Percentiles rank a stretch among this genome's conserved stretches.
These are phyloP conservation scores for Biscogniauxia sp. DNA, from an alignment of 2,329 filamentous ascomycete species.

Conservation along the genomic window DNA sequence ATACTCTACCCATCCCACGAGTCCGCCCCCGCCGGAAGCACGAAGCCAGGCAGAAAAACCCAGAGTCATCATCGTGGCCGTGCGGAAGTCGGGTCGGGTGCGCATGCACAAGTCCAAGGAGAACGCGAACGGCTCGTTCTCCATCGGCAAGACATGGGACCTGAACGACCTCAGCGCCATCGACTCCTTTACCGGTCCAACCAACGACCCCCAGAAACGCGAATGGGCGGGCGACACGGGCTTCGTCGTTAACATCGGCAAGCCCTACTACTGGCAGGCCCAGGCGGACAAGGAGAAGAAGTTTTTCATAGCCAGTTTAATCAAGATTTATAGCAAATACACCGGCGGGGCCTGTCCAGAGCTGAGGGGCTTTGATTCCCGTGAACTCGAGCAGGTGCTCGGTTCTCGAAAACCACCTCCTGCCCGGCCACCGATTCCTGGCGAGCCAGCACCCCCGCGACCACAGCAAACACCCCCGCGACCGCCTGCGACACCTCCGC, in stretches of 20 bases:
- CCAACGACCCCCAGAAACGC: slow-evolving; percentile 57
- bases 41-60: slow-evolving; percentile 75
- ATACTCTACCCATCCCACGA: slow-evolving; percentile 77
- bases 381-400: slow-evolving; percentile 73
- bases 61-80: slow-evolving; percentile 88
- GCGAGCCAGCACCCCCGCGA: slow-evolving; percentile 22
- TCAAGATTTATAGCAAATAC: slow-evolving; percentile 97
- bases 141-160: slow-evolving; percentile 97
- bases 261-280: slow-evolving; percentile 97
- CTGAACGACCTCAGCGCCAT: slow-evolving; percentile 84
- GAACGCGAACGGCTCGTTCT: slow-evolving; percentile 90
- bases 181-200: slow-evolving; percentile 71
- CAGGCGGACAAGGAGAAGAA: slow-evolving; percentile 95
- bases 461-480: slow-evolving; percentile 15
- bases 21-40: slow-evolving; percentile 79
- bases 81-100: slow-evolving; percentile 87
- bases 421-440: slow-evolving; percentile 22
- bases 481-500: slow-evolving; percentile 16
- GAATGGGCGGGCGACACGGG: slow-evolving; percentile 81
- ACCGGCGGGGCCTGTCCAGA: slow-evolving; percentile 81
- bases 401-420: slow-evolving; percentile 51
- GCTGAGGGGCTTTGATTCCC: slow-evolving; percentile 77
- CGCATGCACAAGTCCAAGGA: slow-evolving; percentile 97
- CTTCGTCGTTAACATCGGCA: slow-evolving; percentile 84
- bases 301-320: slow-evolving; percentile 93